Conservation (phyloP, 176 grass and related monocot genomes). For the Chloris gayana region DNA sequence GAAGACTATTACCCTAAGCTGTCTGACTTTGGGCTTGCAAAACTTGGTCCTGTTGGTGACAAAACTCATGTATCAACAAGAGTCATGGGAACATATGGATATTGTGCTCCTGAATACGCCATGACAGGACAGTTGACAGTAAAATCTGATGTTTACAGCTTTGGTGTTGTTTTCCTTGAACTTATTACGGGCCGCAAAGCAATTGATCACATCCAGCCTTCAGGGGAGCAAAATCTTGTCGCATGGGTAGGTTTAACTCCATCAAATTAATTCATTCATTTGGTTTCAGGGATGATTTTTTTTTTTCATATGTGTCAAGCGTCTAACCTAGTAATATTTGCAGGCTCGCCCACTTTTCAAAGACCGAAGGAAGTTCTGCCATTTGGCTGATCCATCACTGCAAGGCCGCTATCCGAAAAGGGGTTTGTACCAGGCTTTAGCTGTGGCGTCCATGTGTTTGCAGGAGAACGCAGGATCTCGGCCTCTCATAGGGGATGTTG, state of each 20-base stretch:
- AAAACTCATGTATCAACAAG: constrained; percentile 96
- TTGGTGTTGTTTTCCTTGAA: constrained; percentile 98
- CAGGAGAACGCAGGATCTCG: constrained; percentile 82
- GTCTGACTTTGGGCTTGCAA: constrained; percentile 98
- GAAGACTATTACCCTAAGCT: constrained; percentile 86
- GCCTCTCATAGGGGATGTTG: constrained; percentile 91
- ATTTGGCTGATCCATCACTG: constrained; percentile 82
- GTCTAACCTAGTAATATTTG: constrained; percentile 44
- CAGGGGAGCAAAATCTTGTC: constrained; percentile 88
- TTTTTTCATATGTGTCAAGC: constrained; percentile 26
- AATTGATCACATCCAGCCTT: constrained; percentile 71
- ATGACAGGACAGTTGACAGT: constrained; percentile 99
- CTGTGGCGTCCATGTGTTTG: constrained; percentile 96
- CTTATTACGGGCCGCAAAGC: constrained; percentile 90
- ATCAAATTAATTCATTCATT: constrained; percentile 2
- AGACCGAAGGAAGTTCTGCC: constrained; percentile 86
- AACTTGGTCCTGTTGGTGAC: constrained; percentile 98
- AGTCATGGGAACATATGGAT: constrained; percentile 99
- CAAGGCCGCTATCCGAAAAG: constrained; percentile 73
- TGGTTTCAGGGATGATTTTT: constrained; percentile 5
- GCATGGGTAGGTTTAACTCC: constrained; percentile 71
- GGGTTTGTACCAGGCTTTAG: constrained; percentile 92
- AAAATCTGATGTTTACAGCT: constrained; percentile 99
- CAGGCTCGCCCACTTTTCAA: constrained; percentile 93
- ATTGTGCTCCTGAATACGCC: constrained; percentile 98